Evolutionary conservation across 208 protist genomes (phyloP), one percentile per base, ranked within the genome.

Genomic region (Trypanosoma platydactyli): DNA sequence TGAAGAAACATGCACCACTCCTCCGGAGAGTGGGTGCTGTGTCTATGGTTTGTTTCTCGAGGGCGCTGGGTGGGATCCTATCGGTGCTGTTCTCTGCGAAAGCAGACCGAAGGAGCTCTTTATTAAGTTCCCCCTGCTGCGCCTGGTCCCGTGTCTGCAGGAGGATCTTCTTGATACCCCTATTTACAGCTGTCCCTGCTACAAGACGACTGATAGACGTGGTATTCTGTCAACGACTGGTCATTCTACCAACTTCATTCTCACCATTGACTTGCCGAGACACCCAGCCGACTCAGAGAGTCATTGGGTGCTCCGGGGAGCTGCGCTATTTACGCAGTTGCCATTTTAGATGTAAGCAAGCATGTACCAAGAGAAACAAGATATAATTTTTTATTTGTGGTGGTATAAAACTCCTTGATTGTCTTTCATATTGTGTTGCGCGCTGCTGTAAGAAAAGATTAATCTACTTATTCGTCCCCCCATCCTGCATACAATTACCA

Each of bases 221-320:
- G 98, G 98, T 60, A 88, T 95, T 11, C 84, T 99, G 12, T 98
- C 96, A 38, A 99, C 98, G 18, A 99, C 98, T 2, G 98, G 98
- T 22, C 97, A 99, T 74, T 98, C 93, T 27, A 99, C 97, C 57
- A 99, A 99, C 71, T 99, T 98, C 68, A 97, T 99, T 60, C 80
- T 99, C 25, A 84, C 86, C 22, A 82, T 95, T 22, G 80, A 94
- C 68, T 69, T 99, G 6, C 89, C 94, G 9, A 73, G 86, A 11
- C 75, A 89, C 58, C 58, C 82, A 9, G 54, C 80, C 13, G 44
- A 90, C 11, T 50, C 68, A 12, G 83, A 94, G 52, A 86, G 81
- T 51, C 88, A 99, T 76, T 97, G 93, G 93, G 88, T 97, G 57
- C 75, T 95, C 55, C 89, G 93, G 15, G 93, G 93, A 16, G 88